These are phyloP conservation scores for Xenoacremonium recifei DNA, from an alignment of 2,329 filamentous ascomycete genomes.

Conservation along the genomic window DNA sequence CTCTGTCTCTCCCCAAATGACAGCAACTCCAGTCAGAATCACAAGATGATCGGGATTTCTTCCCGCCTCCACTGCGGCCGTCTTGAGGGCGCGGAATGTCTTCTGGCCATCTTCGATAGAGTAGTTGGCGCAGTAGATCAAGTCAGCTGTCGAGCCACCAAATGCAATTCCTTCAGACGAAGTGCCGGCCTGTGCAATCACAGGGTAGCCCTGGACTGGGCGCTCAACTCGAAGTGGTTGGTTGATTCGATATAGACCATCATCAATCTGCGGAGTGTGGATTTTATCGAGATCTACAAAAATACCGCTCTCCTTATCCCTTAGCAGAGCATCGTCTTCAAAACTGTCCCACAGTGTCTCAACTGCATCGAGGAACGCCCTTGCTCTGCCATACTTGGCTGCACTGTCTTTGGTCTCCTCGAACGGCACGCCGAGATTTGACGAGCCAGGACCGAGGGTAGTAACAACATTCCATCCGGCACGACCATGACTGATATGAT, in stretches of 20 bases:
- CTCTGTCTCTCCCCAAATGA: slow-evolving; percentile 48
- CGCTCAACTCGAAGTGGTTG: slow-evolving; percentile 50
- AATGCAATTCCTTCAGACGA: slow-evolving; percentile 51
- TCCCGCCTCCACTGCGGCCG: slow-evolving; percentile 42
- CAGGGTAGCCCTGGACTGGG: slow-evolving; percentile 53
- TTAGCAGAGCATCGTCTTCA: slow-evolving; percentile 53
- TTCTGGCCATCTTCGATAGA: slow-evolving; percentile 44
- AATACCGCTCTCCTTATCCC: slow-evolving; percentile 45
- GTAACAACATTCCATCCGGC: slow-evolving; percentile 56
- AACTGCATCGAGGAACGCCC: slow-evolving; percentile 53
- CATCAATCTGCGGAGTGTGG: slow-evolving; percentile 51
- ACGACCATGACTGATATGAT: slow-evolving; percentile 49
- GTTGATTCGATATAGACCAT: slow-evolving; percentile 27
- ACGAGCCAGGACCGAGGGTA: slow-evolving; percentile 49
- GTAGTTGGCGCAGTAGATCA: slow-evolving; percentile 49
- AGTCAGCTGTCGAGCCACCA: slow-evolving; percentile 52
- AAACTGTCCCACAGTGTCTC: slow-evolving; percentile 54
- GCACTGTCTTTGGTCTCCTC: slow-evolving; percentile 49
- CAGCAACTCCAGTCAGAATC: slow-evolving; percentile 50
- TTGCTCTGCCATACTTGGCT: slow-evolving; percentile 49
- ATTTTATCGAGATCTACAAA: slow-evolving; percentile 52
- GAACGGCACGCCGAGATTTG: slow-evolving; percentile 50
- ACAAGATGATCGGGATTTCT: slow-evolving; percentile 46
- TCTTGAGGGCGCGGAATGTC: slow-evolving; percentile 52
- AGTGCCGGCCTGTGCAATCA: slow-evolving; percentile 54